Evolutionary conservation across 108 stramenopile species (phyloP), one percentile per base, ranked within the genome.

Genomic region (Fistulifera solaris): DNA sequence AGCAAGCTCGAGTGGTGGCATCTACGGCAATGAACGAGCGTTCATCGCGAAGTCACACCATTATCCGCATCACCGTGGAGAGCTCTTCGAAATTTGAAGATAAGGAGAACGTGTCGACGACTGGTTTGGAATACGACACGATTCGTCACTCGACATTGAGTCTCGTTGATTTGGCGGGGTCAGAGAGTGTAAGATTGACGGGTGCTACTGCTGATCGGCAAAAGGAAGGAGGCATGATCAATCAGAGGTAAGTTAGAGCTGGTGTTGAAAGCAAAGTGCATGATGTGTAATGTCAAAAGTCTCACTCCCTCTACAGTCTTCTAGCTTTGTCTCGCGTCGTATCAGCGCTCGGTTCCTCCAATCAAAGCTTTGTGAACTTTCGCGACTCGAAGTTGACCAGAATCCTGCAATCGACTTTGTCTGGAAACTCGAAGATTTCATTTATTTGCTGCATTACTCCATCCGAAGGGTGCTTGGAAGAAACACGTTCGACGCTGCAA

Each of bases 361-460:
- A 73, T 66, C 21, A 63, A 68, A 54, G 72, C 51, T 73, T 85
- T 73, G 55, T 75, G 39, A 87, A 87, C 61, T 94, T 83, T 63
- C 83, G 97, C 27, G 97, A 99, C 78, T 87, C 84, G 22, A 98
- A 98, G 71, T 73, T 99, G 26, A 99, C 99, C 19, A 73, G 95
- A 27, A 82, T 99, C 48, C 71, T 99, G n/a, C 97, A 99, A 76
- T 95, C 99, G 0, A 85, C 86, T 24, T 71, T 99, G 7, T 82
- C 82, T 17, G 97, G 97, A 8, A 97, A 98, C 77, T 94, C 96
- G 24, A 68, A 80, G 46, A 70, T 73, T 71, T 93, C 97, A 19
- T 84, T 98, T 54, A 75, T 99, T 48, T 98, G 97, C 61, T 97
- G 96, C 64, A 87, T 90, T 21, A 95, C 95, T 14, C 74, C 93